Conservation (phyloP, 2,329 filamentous ascomycete species). For the Fragosphaeria purpurea region DNA sequence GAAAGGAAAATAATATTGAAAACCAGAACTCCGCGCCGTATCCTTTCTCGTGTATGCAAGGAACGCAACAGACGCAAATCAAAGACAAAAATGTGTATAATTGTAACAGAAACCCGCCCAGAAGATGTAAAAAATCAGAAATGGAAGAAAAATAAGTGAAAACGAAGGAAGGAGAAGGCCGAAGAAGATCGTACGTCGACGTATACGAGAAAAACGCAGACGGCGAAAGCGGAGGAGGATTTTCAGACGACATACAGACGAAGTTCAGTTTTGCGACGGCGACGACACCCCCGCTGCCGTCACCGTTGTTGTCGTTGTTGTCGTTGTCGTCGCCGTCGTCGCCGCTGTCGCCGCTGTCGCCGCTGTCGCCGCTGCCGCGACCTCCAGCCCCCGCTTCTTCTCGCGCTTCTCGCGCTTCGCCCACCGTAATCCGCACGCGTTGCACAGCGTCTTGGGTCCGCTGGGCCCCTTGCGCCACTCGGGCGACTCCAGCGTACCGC, state of each 20-base stretch:
- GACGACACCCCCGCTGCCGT: background rate
- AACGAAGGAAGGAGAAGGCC: background rate
- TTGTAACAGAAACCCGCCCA: background rate
- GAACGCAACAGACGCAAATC: background rate
- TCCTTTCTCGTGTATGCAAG: background rate
- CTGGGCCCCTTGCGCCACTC: slow-evolving; percentile 94
- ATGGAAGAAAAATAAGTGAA: background rate
- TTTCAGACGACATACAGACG: too few species aligned
- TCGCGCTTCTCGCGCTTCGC: slow-evolving; percentile 74
- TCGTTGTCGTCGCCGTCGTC: too few species aligned
- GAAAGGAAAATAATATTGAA: background rate
- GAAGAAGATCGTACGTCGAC: too few species aligned
- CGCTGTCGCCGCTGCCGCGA: background rate
- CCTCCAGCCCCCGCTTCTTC: slow-evolving; percentile 19
- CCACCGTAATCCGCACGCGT: slow-evolving; percentile 76
- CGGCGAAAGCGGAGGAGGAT: too few species aligned
- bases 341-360: background rate
- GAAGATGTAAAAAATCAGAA: background rate
- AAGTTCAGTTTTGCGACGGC: background rate
- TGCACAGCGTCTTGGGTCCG: slow-evolving; percentile 90
- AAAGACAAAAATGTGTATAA: background rate
- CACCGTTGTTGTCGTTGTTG: too few species aligned
- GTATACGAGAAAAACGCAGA: too few species aligned
- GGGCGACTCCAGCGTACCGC: slow-evolving; percentile 85
- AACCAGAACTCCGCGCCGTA: background rate